Percentiles rank a stretch among this genome's conserved stretches.
phyloP scores from a whole-genome alignment of 2,329 filamentous ascomycete genomes.

The Hypoxylon rubiginosum region DNA sequence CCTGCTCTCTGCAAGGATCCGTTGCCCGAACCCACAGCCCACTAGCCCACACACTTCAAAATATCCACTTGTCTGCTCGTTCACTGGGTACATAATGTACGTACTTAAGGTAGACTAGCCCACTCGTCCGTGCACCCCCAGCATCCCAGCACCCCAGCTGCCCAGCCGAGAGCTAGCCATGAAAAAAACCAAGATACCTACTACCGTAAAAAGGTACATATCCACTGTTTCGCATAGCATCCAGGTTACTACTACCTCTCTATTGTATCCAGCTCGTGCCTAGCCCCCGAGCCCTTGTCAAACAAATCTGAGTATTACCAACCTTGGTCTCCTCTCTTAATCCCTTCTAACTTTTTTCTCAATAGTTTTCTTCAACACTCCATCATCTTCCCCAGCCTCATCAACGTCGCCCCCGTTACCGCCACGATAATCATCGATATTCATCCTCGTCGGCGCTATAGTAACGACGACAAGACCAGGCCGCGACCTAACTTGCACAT shows the following conservation, averaged over 20 bases:
- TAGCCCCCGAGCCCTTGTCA: slow-evolving; percentile 42
- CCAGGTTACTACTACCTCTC: slow-evolving; percentile 13
- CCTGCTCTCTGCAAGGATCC: slow-evolving; percentile 43
- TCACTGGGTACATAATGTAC: neutral
- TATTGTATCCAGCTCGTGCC: slow-evolving; percentile 40
- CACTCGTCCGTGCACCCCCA: neutral
- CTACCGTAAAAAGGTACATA: neutral
- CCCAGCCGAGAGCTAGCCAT: slow-evolving; percentile 5
- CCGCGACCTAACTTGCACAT: slow-evolving; percentile 17
- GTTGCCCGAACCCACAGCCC: slow-evolving; percentile 45
- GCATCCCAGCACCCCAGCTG: neutral
- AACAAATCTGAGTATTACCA: slow-evolving; percentile 47
- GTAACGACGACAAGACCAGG: slow-evolving; percentile 16
- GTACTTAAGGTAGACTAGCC: neutral
- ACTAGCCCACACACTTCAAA: slow-evolving; percentile 7
- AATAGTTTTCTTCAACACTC: slow-evolving; percentile 31
- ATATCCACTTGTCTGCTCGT: too few relatives aligned
- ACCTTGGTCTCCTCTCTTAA: slow-evolving; percentile 42
- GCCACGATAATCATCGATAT: slow-evolving; percentile 1
- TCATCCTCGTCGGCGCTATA: slow-evolving; percentile 16
- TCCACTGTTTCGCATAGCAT: slow-evolving; percentile 23
- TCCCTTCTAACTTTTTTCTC: slow-evolving; percentile 45
- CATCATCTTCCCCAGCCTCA: slow-evolving; percentile 22
- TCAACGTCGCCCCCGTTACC: slow-evolving; percentile 17
- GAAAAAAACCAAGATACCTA: slow-evolving; percentile 14